Percentiles rank a stretch among this genome's conserved stretches.
Conservation (phyloP, 805 yeast species). For the Kluyveromyces lactis region DNA sequence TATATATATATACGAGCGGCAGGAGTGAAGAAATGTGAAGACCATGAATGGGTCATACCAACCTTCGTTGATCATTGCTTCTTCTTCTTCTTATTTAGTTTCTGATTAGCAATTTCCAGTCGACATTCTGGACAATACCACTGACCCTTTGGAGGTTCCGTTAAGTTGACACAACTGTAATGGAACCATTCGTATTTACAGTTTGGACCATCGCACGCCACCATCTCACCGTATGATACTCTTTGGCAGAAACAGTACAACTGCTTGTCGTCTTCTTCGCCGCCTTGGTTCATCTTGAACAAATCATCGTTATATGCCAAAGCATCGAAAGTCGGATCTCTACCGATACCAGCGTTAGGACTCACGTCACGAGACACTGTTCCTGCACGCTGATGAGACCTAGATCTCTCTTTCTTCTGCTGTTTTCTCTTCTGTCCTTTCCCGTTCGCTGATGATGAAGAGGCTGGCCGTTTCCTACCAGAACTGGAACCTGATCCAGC, state of each 20-base stretch:
- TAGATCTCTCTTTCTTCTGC: conserved; percentile 8
- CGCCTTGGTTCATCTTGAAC: conserved; percentile 28
- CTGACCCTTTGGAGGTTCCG: conserved; percentile 80
- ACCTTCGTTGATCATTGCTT: too few relatives aligned
- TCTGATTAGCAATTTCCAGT: conserved; percentile 29
- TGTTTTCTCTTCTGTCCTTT: conserved; percentile 17
- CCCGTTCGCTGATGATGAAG: conserved; percentile 6
- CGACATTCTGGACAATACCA: conserved; percentile 92
- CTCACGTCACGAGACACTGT: conserved; percentile 3
- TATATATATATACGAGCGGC: too few relatives aligned
- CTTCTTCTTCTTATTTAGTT: conserved; percentile 20
- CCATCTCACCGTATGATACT: conserved; percentile 92
- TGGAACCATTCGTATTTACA: conserved; percentile 95
- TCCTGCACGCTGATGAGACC: conserved; percentile 2
- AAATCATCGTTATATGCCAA: conserved; percentile 28
- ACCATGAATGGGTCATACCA: too few relatives aligned
- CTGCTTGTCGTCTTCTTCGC: conserved; percentile 56
- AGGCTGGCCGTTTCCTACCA: conserved; percentile 1
- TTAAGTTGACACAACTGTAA: conserved; percentile 86
- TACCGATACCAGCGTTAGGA: conserved; percentile 4
- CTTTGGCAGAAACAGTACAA: conserved; percentile 88
- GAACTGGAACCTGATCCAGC: conserved; percentile 5
- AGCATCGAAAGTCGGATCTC: conserved; percentile 14
- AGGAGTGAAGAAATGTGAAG: too few relatives aligned
- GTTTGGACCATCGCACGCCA: conserved; percentile 86